Base-by-base conservation (phyloP, 1,139 yeast genomes). In the Scheffersomyces titani region DNA sequence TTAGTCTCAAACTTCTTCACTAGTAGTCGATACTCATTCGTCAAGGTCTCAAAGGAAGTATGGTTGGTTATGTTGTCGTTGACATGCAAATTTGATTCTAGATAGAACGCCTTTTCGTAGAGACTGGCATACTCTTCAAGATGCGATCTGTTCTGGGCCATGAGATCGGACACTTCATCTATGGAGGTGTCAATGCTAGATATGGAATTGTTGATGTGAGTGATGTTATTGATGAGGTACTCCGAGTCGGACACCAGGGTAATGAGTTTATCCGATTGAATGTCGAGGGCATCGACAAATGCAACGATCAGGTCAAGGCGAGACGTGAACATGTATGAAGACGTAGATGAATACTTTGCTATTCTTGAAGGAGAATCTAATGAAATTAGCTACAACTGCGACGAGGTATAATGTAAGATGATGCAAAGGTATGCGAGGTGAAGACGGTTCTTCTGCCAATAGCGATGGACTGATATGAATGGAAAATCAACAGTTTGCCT, bases 41-140 rank as follows among this genome's bases (percentile, higher is more conserved):
- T 69, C 51, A 87, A 65, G 58, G 82, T 84, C 52, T 80, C 83
- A 59, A 83, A 75, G 1, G 86, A 80, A 72, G 82, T 69, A 70
- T 81, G 59, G 76, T 81, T 66, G 74, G 81, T 76, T 52, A 71
- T 58, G 22, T 50, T 49, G 61, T 78, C 83, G 57, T 74, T 76
- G 51, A 65, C 55, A 21, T 62, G 65, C 51, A 78, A 55, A 54
- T 70, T 75, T 7, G 77, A 68, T 59, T 78, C 82, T 50, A 79
- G 69, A 55, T 72, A 70, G 55, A 70, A 70, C 3, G 75, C 65
- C 60, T 71, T 74, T 54, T 75, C 76, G 50, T 70, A 63, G 51
- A 80, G 67, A 45, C 70, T 71, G 57, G 71, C 66, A 56, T 77
- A 69, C 52, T 72, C 73, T 49, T 55, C 61, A 44, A 76, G 56